Percentiles rank a stretch among this genome's conserved stretches.
These are phyloP conservation scores for Silene latifolia DNA, from an alignment of 148 eudicot genomes.

Conservation along the genomic window DNA sequence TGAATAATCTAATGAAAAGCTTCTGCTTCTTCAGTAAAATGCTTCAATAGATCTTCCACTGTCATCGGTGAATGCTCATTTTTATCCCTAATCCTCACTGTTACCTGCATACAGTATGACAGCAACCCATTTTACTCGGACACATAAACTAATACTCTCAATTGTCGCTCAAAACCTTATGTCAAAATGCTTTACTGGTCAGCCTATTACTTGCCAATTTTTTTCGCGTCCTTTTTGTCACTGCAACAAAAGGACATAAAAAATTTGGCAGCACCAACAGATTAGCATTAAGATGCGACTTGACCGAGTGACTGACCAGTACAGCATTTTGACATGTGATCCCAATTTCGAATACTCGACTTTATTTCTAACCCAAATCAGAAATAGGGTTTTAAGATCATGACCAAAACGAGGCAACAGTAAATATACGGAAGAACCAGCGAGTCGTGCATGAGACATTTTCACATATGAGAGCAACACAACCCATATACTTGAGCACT, in stretches of 20 bases:
- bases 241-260: no score
- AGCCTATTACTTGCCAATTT: no score
- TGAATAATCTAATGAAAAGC: conserved; percentile 40
- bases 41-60: conserved; percentile 48
- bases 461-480: no score
- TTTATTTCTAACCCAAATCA: no score
- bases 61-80: conserved; percentile 40
- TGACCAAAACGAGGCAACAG: not conserved
- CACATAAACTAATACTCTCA: no score
- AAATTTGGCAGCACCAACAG: no score
- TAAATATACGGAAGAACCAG: not conserved
- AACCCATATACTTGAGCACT: not conserved
- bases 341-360: not conserved
- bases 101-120: conserved; percentile 42
- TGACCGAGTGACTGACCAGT: no score
- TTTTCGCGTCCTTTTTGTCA: no score
- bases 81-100: conserved; percentile 68
- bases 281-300: no score
- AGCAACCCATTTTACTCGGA: not conserved
- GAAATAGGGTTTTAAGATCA: not conserved
- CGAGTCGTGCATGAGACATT: not conserved
- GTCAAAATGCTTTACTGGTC: no score
- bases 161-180: no score
- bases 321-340: not conserved
- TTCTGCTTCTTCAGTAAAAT: conserved; percentile 54